Conservation (phyloP, 2,329 filamentous ascomycete genomes). For the Aspergillus uvarum region DNA sequence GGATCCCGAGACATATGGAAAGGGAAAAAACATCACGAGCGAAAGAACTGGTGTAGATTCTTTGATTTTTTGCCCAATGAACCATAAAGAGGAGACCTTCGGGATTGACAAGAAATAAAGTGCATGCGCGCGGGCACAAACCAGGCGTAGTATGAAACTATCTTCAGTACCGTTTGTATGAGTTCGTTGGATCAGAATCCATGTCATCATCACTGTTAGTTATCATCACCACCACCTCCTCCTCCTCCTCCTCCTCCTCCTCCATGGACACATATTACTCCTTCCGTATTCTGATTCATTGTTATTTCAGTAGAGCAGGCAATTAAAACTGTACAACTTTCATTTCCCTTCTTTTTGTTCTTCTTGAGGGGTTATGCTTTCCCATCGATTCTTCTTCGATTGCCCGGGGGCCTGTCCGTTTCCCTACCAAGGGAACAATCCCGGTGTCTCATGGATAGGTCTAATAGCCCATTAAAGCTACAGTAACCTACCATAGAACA, state of each 20-base stretch:
- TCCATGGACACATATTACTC: neutral
- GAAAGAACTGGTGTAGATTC: neutral
- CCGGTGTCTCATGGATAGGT: too few species aligned
- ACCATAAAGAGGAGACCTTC: neutral
- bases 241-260: neutral
- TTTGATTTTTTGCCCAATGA: neutral
- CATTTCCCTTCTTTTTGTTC: too few species aligned
- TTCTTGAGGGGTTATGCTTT: too few species aligned
- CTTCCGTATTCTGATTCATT: too few species aligned
- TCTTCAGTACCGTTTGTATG: too few species aligned
- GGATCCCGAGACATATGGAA: neutral
- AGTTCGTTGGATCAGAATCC: neutral
- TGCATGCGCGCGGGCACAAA: neutral
- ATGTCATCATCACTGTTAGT: neutral
- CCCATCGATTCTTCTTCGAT: too few species aligned
- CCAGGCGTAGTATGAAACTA: too few species aligned
- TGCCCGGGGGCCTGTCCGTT: too few species aligned
- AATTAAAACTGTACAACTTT: too few species aligned
- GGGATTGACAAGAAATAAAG: neutral
- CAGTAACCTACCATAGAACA: neutral
- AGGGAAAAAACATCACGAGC: neutral
- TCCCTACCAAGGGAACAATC: too few species aligned
- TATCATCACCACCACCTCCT: too few species aligned
- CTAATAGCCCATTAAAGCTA: neutral
- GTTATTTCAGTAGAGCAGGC: too few species aligned